Evolutionary conservation across 176 grass and related monocot genomes (phyloP), one percentile per base, ranked within the genome.

Genomic region (Eleusine indica): DNA sequence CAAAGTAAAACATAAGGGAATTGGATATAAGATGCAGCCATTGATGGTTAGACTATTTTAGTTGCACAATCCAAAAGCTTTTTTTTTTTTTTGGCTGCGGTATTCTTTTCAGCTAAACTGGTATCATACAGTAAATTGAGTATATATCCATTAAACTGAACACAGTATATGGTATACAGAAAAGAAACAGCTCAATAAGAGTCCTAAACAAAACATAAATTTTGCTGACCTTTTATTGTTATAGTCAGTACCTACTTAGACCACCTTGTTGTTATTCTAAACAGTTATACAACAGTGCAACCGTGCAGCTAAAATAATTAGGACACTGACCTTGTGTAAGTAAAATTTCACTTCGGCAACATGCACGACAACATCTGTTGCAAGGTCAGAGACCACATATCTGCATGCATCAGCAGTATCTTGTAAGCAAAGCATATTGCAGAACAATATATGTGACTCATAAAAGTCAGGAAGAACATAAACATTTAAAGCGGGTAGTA

Each of bases 331-430:
- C 91, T 99, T 99, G 84, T 99, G 97, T 18, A 96, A 89, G 81
- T 89, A 89, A 85, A 99, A 99, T 44, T 85, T 94, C 66, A 94
- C 88, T 82, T 92, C 88, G 0, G 72, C 82, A 38, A 92, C 88
- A 62, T 91, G 89, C 56, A 99, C 82, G 39, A 92, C 69, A 1
- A 96, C 89, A 85, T 96, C 97, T 62, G 97, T 94, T 74, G 97
- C 87, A 65, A 99, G 91, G 78, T 99, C 97, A 29, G 97, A 99
- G 21, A 87, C 82, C 66, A 96, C 91, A 73, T 85, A 99, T 84
- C 97, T 99, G 91, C 82, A 47, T 54, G 22, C 8, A 83, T 79
- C 13, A 62, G 65, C 30, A 42, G 75, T 6, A 79, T 82, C 21
- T 21, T 83, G 63, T 86, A 40, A 78, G 82, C 43, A 83, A 81